Evolutionary conservation across 1,139 yeast species (phyloP), one percentile per base, ranked within the genome.

Genomic region (Pichia norvegensis): DNA sequence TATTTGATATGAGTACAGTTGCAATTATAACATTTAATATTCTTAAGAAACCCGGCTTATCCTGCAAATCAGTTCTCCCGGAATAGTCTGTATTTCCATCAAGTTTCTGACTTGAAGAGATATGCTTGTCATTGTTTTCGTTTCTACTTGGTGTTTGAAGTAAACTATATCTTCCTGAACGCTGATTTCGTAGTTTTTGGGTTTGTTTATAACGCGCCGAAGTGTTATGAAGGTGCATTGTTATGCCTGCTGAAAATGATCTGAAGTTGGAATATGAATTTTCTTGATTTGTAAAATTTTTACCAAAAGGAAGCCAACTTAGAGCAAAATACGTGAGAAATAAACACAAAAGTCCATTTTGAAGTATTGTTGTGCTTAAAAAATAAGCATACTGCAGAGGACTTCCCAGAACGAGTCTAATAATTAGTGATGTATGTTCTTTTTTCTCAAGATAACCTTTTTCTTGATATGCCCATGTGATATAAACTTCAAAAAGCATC

Each of bases 401-500:
- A 43, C 73, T 64, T 19, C 53, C 61, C 44, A 64, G 57, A 19
- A 68, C 65, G 6, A 66, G 48, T 19, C 52, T 46, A 4, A 55
- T 52, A 19, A 55, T 54, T 44, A 57, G 36, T 3, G 65, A 60
- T 13, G 63, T 55, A 21, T 48, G 52, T 14, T 46, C 44, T 3
- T 46, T 46, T 35, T 54, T 51, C 36, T 55, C 58, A 22, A 59
- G 51, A 29, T 59, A 55, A 42, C 70, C 76, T 53, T 77, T 78
- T 61, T 92, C 98, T 52, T 85, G 90, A 44, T 83, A 78, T 0
- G 95, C 95, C 97, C 98, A 92, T 1, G 79, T 80, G 44, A 92
- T 66, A 60, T 92, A 94, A 9, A 92, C 95, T 53, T 92, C 97
- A 56, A 90, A 87, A n/a, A 94, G 70, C 0, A 86, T 67, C 46